A percentile compares a stretch with the other conserved stretches of the same genome.
Conservation (phyloP, 1,284 basidiomycete genomes). For the Tilletia setariae region DNA sequence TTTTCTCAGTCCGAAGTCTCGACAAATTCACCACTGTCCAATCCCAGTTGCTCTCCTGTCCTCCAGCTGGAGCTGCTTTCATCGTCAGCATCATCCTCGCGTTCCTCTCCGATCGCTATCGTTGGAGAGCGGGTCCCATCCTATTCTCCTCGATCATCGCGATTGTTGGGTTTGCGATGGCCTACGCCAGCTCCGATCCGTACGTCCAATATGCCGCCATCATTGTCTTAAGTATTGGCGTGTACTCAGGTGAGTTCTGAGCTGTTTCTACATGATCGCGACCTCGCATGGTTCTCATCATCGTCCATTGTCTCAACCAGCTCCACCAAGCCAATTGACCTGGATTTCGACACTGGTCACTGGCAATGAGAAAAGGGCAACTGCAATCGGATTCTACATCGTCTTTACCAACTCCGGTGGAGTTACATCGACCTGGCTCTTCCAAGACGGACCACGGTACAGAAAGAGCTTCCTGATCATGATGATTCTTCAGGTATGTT, state of each 20-base stretch:
- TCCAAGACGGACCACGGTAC: slow-evolving; percentile 33
- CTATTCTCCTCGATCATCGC: slow-evolving; percentile 30
- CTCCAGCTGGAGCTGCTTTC: slow-evolving; percentile 42
- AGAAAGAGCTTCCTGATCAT: slow-evolving; percentile 37
- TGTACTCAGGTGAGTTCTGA: slow-evolving; percentile 22
- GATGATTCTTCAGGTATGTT: slow-evolving; percentile 28
- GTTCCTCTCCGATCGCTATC: slow-evolving; percentile 38
- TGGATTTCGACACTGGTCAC: slow-evolving; percentile 33
- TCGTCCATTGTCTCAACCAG: no score
- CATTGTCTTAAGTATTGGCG: slow-evolving; percentile 36
- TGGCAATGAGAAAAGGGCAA: slow-evolving; percentile 44
- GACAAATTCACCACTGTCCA: slow-evolving; percentile 29
- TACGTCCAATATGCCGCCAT: slow-evolving; percentile 39
- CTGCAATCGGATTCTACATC: slow-evolving; percentile 36
- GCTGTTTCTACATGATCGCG: no score
- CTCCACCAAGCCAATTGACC: slow-evolving; percentile 19
- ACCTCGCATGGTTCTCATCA: no score
- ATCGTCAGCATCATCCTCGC: slow-evolving; percentile 35
- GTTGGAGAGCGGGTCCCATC: slow-evolving; percentile 32
- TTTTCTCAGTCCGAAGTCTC: slow-evolving; percentile 22
- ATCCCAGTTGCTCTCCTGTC: slow-evolving; percentile 42
- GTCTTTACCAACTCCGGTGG: slow-evolving; percentile 44
- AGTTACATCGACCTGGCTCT: slow-evolving; percentile 39
- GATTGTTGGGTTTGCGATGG: slow-evolving; percentile 35
- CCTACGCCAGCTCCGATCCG: slow-evolving; percentile 25